These are phyloP conservation scores for Rhododendron griersonianum DNA, from an alignment of 148 eudicot species.

Conservation along the genomic window DNA sequence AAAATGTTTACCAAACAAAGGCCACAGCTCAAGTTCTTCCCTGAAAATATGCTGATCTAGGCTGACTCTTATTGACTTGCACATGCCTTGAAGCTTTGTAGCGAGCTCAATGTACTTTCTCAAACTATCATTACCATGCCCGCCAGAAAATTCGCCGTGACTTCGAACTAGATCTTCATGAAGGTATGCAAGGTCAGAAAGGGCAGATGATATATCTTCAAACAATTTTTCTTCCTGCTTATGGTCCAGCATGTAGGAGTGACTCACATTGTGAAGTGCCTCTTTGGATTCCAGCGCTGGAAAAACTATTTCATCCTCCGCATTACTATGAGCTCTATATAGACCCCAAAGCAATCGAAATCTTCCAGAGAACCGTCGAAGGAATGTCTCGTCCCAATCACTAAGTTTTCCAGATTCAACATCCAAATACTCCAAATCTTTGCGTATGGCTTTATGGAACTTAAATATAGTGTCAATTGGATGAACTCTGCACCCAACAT, in stretches of 20 bases:
- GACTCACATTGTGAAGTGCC: constrained; percentile 86
- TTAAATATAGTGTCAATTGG: constrained; percentile 86
- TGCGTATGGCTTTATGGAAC: constrained; percentile 87
- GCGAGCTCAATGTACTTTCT: constrained; percentile 68
- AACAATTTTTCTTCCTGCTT: constrained; percentile 85
- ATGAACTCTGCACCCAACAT: constrained; percentile 43
- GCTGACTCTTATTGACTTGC: constrained; percentile 84
- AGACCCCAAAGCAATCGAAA: constrained; percentile 82
- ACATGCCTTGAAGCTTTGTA: constrained; percentile 87
- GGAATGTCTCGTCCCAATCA: constrained; percentile 56
- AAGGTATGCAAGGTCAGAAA: constrained; percentile 61
- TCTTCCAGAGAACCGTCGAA: constrained; percentile 74
- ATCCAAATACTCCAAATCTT: constrained; percentile 88
- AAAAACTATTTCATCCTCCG: constrained; percentile 89
- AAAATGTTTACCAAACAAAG: constrained; percentile 75
- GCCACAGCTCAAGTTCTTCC: constrained; percentile 94
- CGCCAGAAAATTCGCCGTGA: constrained; percentile 17
- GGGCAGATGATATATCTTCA: constrained; percentile 72
- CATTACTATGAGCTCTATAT: constrained; percentile 92
- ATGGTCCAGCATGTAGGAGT: constrained; percentile 87
- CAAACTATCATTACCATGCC: constrained; percentile 24
- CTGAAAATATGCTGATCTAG: constrained; percentile 83
- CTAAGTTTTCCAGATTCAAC: constrained; percentile 76
- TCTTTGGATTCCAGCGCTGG: constrained; percentile 91
- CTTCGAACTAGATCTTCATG: constrained; percentile 27